Conservation (phyloP, 148 eudicot species). For the Amaranthus cruentus region DNA sequence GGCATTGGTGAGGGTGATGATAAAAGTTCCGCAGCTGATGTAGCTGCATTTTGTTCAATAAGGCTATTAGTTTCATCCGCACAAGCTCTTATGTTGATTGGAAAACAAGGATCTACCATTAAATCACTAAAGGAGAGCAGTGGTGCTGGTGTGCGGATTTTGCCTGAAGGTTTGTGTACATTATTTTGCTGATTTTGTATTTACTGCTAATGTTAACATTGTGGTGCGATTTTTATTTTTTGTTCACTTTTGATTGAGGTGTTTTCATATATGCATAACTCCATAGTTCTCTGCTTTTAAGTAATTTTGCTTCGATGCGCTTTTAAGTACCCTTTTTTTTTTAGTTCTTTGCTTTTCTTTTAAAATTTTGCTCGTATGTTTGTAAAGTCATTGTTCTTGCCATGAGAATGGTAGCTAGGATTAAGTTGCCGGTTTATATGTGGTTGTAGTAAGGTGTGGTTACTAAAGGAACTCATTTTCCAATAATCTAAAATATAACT, state of each 20-base stretch:
- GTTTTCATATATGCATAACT: not conserved
- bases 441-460: too few relatives aligned
- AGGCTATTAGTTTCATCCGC: conserved; percentile 35
- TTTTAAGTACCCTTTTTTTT: too few relatives aligned
- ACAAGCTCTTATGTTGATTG: conserved; percentile 40
- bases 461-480: too few relatives aligned
- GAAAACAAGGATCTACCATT: conserved; percentile 40
- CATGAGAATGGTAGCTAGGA: too few relatives aligned
- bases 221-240: not conserved
- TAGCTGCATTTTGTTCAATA: conserved; percentile 38
- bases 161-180: conserved; percentile 46
- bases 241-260: not conserved
- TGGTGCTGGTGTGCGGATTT: conserved; percentile 72
- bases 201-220: not conserved
- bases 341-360: too few relatives aligned
- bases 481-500: too few relatives aligned
- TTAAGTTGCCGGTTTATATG: too few relatives aligned
- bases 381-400: too few relatives aligned
- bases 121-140: conserved; percentile 60
- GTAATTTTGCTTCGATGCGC: not conserved
- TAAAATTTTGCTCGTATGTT: too few relatives aligned
- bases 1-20: conserved; percentile 32
- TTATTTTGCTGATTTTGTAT: not conserved
- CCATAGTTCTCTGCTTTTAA: not conserved
- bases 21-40: conserved; percentile 23